Evolutionary conservation across 202 grass and related monocot species (phyloP), one percentile per base, ranked within the genome.

Genomic region (Digitaria exilis): DNA sequence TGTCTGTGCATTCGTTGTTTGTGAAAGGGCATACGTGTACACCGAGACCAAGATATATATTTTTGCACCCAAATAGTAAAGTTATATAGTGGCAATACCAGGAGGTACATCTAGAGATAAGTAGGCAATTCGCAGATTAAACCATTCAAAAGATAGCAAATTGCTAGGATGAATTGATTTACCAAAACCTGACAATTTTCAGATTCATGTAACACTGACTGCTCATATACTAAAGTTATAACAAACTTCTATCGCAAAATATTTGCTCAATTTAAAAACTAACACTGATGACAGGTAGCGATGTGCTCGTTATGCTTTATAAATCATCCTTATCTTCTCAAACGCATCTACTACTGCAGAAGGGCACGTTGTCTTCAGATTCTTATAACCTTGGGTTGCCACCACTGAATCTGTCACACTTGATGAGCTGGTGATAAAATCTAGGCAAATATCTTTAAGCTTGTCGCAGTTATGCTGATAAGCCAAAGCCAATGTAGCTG

Each of bases 401-500:
- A 29, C 44, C 3, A 83, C 57, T 21, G 14, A 5, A 4, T 83
- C 31, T 69, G 65, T 83, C 22, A 39, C 6, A 0, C 6, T 22
- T 39, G 61, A 28, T 9, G 48, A 35, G 55, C 21, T 41, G 42
- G 69, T 58, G 50, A 84, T 69, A 30, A 81, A 91, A 11, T 65
- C 69, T 2, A 91, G 30, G 52, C 52, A 91, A n/a, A n/a, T n/a
- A n/a, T n/a, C n/a, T n/a, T n/a, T n/a, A n/a, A n/a, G n/a, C n/a
- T n/a, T n/a, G n/a, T n/a, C n/a, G n/a, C n/a, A 91, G 51, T 72
- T 79, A 63, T 74, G 69, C 44, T 84, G 75, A 25, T 84, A 70
- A 48, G 84, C 84, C 29, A 90, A 75, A 63, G 59, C 73, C 39
- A 90, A 22, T 2, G 69, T 76, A 45, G 51, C 71, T 39, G 79